Percentiles rank a stretch among this genome's conserved stretches.
Conservation (phyloP, 768 basidiomycete species). For the Russula lepida region DNA sequence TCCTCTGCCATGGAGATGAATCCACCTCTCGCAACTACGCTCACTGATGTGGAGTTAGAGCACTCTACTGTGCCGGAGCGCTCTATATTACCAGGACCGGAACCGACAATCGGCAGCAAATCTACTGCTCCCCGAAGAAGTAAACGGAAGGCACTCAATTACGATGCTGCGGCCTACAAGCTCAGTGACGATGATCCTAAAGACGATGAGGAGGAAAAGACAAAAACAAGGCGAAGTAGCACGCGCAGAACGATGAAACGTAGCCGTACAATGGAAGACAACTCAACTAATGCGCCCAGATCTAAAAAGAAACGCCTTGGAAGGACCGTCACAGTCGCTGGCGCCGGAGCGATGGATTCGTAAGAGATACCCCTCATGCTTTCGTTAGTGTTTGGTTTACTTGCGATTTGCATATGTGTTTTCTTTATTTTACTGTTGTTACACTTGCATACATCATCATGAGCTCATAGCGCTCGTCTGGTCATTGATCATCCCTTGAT, state of each 20-base stretch:
- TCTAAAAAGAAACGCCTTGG: conserved; percentile 18
- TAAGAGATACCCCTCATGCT: not conserved
- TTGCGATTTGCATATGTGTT: not conserved
- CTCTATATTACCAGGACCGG: not conserved
- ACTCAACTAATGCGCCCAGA: conserved; percentile 1
- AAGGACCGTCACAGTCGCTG: conserved; percentile 14
- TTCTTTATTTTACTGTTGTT: not conserved
- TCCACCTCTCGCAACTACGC: not conserved
- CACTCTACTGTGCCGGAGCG: not conserved
- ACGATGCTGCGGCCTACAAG: conserved; percentile 20
- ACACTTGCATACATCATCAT: not conserved
- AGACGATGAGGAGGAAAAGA: conserved; percentile 8
- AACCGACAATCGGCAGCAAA: not conserved
- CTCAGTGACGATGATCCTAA: conserved; percentile 12
- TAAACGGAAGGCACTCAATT: conserved; percentile 17
- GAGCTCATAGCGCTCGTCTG: too few species aligned
- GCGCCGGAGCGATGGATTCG: not conserved
- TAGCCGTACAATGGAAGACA: conserved; percentile 16
- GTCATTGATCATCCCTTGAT: not conserved
- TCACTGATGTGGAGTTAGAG: not conserved
- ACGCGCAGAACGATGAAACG: conserved; percentile 16
- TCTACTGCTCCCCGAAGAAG: conserved; percentile 9
- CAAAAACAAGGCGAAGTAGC: conserved; percentile 1
- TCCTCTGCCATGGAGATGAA: not conserved
- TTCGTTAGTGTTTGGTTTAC: not conserved